phyloP scores from a whole-genome alignment of 164 flowering plant genomes.

The Tetracentron sinense region DNA sequence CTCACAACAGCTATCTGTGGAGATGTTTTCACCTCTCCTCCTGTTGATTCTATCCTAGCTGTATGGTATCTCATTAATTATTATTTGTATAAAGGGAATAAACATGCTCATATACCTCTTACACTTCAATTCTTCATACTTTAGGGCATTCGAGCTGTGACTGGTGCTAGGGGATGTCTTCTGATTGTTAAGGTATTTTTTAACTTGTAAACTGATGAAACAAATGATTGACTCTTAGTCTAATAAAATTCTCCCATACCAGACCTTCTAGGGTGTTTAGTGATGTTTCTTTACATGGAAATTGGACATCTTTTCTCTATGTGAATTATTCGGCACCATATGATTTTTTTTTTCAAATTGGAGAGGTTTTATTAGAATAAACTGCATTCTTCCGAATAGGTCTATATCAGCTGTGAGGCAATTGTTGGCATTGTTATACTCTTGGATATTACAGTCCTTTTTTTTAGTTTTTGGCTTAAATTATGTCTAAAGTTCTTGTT shows the following conservation, averaged over 20 bases:
- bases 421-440: too few relatives aligned
- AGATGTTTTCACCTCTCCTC: slow-evolving; percentile 87
- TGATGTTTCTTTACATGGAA: neutral
- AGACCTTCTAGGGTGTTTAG: neutral
- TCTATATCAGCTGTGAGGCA: neutral
- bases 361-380: too few relatives aligned
- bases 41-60: slow-evolving; percentile 83
- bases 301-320: neutral
- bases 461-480: too few relatives aligned
- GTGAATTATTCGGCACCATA: neutral
- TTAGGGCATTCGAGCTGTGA: slow-evolving; percentile 97
- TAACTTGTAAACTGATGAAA: neutral
- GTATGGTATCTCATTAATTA: slow-evolving; percentile 48
- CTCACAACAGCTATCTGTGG: slow-evolving; percentile 95
- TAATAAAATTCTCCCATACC: neutral
- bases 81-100: neutral
- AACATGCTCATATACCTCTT: neutral
- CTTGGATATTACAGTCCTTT: too few relatives aligned
- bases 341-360: neutral
- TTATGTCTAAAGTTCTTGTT: too few relatives aligned
- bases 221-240: neutral
- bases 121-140: slow-evolving; percentile 15
- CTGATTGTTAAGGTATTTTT: slow-evolving; percentile 82
- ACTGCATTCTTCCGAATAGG: neutral
- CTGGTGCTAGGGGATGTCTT: slow-evolving; percentile 93